These are phyloP conservation scores for Ophiostoma perfectum DNA, from an alignment of 2,329 filamentous ascomycete genomes.

Conservation along the genomic window DNA sequence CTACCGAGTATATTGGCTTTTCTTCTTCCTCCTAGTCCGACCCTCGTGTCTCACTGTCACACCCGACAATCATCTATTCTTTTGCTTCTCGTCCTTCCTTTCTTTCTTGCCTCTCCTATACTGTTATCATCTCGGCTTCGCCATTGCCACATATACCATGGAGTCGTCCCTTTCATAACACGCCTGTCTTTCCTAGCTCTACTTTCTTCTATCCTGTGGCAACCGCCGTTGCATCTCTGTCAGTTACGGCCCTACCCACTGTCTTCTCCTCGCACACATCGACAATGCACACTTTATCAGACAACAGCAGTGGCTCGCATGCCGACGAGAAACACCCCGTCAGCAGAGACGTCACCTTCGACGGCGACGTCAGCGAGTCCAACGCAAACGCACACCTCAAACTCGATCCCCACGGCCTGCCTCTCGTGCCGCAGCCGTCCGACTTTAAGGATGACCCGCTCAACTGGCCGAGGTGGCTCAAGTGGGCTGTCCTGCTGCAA, in stretches of 20 bases:
- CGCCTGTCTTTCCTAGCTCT: background rate
- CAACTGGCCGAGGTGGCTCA: conserved; percentile 27
- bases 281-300: conserved; percentile 3
- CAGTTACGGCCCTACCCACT: too few species aligned
- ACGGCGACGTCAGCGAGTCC: conserved; percentile 2
- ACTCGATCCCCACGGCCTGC: conserved; percentile 25
- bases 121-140: background rate
- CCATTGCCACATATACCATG: background rate
- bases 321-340: conserved; percentile 16
- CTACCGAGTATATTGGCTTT: background rate
- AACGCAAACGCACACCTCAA: background rate
- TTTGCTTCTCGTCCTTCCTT: background rate
- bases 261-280: too few species aligned
- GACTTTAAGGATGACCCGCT: conserved; percentile 24
- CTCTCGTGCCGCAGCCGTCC: conserved; percentile 24
- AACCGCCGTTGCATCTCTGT: too few species aligned
- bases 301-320: conserved; percentile 20
- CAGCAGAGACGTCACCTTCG: conserved; percentile 13
- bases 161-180: background rate
- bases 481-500: conserved; percentile 25
- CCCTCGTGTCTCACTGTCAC: background rate
- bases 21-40: background rate
- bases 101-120: background rate
- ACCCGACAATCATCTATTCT: background rate
- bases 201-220: too few species aligned